These are phyloP conservation scores for Tolypocladium endophyticum DNA, from an alignment of 2,329 filamentous ascomycete genomes.

Conservation along the genomic window DNA sequence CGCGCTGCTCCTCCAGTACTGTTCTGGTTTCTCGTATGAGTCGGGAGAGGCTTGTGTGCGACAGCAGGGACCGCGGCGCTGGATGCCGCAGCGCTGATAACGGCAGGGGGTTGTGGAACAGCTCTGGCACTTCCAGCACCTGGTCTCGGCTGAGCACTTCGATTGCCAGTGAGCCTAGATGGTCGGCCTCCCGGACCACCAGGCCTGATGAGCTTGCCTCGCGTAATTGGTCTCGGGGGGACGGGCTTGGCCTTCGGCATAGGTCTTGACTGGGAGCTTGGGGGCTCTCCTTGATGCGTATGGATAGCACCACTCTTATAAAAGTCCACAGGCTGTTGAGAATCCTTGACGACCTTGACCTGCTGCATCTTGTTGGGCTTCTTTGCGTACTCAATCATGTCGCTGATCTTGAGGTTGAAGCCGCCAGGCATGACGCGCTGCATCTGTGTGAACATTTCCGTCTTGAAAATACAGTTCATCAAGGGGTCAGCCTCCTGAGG, in stretches of 20 bases:
- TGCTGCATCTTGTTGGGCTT: slow-evolving; percentile 87
- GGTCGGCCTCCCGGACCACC: slow-evolving; percentile 77
- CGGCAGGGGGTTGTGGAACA: slow-evolving; percentile 23
- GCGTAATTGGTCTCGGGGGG: slow-evolving; percentile 81
- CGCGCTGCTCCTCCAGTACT: slow-evolving; percentile 40
- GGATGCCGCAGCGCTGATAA: slow-evolving; percentile 5
- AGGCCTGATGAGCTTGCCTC: slow-evolving; percentile 82
- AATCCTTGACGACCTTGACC: slow-evolving; percentile 86
- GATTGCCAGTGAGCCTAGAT: slow-evolving; percentile 53
- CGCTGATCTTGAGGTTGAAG: slow-evolving; percentile 72
- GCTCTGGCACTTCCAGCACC: slow-evolving; percentile 19
- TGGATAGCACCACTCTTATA: slow-evolving; percentile 95
- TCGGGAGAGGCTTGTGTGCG: slow-evolving; percentile 24
- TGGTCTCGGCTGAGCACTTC: slow-evolving; percentile 33
- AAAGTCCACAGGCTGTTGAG: slow-evolving; percentile 62
- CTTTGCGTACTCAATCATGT: slow-evolving; percentile 89
- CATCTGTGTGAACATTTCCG: slow-evolving; percentile 92
- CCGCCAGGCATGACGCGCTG: slow-evolving; percentile 68
- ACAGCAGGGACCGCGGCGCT: slow-evolving; percentile 1
- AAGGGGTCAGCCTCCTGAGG: slow-evolving; percentile 89
- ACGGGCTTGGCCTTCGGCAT: slow-evolving; percentile 83
- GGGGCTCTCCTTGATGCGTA: slow-evolving; percentile 71
- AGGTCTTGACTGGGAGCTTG: slow-evolving; percentile 71
- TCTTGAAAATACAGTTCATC: slow-evolving; percentile 89
- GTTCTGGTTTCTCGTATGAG: slow-evolving; percentile 45